phyloP scores from a whole-genome alignment of 768 basidiomycete genomes.

The Pulveroboletus sp. region DNA sequence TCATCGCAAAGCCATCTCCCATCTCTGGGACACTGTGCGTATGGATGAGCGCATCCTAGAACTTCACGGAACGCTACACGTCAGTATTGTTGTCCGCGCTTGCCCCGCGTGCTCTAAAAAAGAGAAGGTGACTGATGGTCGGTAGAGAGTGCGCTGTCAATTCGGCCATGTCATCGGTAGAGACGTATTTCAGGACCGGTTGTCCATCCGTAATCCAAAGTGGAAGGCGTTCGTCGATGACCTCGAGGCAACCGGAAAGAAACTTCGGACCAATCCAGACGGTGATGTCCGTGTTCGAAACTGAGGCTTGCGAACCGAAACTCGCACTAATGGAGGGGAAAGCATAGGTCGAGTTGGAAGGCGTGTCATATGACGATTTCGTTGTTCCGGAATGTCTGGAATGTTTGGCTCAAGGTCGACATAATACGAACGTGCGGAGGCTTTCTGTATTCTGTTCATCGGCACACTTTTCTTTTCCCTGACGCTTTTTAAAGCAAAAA shows the following conservation, averaged over 20 bases:
- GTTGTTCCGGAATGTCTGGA: constrained; percentile 70
- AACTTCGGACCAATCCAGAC: constrained; percentile 84
- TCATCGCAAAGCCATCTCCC: constrained; percentile 70
- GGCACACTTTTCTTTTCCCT: background rate
- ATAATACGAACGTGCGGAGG: constrained; percentile 53
- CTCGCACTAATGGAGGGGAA: background rate
- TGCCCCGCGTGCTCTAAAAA: background rate
- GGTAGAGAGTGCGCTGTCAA: constrained; percentile 69
- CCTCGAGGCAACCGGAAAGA: constrained; percentile 50
- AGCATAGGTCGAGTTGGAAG: constrained; percentile 71
- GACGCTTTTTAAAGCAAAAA: constrained; percentile 51
- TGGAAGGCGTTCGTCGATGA: constrained; percentile 73
- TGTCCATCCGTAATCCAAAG: constrained; percentile 69
- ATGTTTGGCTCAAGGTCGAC: constrained; percentile 56
- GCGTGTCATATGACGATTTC: constrained; percentile 72
- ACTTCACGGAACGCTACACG: constrained; percentile 85
- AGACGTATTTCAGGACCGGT: constrained; percentile 64
- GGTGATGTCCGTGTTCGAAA: constrained; percentile 63
- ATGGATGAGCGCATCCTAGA: constrained; percentile 57
- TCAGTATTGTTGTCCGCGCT: constrained; percentile 29
- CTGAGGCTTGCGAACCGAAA: background rate
- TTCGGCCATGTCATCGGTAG: constrained; percentile 67
- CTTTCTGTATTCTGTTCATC: background rate
- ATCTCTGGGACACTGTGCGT: constrained; percentile 37
- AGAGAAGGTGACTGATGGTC: constrained; percentile 7